phyloP scores from a whole-genome alignment of 257 asterid species.

The Phtheirospermum japonicum region DNA sequence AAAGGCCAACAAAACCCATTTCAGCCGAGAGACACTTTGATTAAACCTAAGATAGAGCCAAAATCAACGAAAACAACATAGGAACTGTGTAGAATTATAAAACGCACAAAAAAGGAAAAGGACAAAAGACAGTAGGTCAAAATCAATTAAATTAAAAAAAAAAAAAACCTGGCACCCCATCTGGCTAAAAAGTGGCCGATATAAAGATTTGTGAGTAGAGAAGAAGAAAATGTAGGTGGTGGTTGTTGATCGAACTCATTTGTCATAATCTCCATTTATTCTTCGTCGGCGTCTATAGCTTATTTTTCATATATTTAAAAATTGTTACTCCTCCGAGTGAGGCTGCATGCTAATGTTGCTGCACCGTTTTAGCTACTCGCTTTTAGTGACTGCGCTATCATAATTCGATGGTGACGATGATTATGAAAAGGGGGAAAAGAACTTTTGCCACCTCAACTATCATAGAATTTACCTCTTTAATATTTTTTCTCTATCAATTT shows the following conservation, averaged over 20 bases:
- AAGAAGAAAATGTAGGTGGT: conserved; percentile 35
- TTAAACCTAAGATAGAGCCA: too few relatives aligned
- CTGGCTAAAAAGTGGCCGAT: conserved; percentile 87
- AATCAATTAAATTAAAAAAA: conserved; percentile 2
- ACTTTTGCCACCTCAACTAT: too few relatives aligned
- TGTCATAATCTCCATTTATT: conserved; percentile 9
- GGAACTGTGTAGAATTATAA: neutral
- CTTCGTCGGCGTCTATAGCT: too few relatives aligned
- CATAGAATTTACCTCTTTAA: too few relatives aligned
- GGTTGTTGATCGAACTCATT: conserved; percentile 32
- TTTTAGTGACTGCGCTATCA: neutral
- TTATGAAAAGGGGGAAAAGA: too few relatives aligned
- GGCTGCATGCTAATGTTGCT: too few relatives aligned
- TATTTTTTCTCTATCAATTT: too few relatives aligned
- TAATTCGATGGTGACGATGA: neutral
- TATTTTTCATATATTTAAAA: too few relatives aligned
- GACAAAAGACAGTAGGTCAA: neutral
- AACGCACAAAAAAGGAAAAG: too few relatives aligned
- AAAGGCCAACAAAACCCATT: neutral
- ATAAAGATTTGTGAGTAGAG: conserved; percentile 57
- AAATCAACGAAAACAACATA: too few relatives aligned
- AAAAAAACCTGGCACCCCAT: conserved; percentile 97
- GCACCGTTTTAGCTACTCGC: neutral
- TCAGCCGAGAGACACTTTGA: too few relatives aligned
- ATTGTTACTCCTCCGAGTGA: neutral